Conservation (phyloP, 2,329 filamentous ascomycete species). For the Phyllosticta ampelicida region DNA sequence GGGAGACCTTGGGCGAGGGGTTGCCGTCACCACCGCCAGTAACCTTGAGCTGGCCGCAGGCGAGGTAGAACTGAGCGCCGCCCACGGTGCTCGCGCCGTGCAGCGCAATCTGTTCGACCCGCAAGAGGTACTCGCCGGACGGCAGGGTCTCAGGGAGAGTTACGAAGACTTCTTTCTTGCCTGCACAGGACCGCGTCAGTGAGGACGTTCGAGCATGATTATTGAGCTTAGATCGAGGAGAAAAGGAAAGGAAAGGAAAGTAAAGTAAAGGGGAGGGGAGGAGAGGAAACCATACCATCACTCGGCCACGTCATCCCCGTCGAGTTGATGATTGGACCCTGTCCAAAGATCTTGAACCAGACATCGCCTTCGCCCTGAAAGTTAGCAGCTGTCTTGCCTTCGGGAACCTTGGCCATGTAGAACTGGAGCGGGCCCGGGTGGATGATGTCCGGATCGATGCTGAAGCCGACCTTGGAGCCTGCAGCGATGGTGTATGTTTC, state of each 20-base stretch:
- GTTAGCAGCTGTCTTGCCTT: constrained; percentile 14
- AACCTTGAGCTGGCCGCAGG: constrained; percentile 37
- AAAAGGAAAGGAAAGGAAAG: neutral
- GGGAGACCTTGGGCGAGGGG: constrained; percentile 29
- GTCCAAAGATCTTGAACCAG: constrained; percentile 26
- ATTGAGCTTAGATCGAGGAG: too few species aligned
- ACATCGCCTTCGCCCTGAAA: constrained; percentile 21
- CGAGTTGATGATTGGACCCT: constrained; percentile 12
- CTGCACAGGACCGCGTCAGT: neutral
- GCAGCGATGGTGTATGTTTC: constrained; percentile 20
- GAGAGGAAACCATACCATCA: constrained; percentile 1
- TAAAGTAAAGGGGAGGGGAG: neutral
- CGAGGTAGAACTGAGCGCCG: constrained; percentile 36
- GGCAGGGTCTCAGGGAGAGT: constrained; percentile 31
- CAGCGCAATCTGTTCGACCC: constrained; percentile 38
- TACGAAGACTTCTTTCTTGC: constrained; percentile 20
- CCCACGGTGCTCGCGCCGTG: constrained; percentile 29
- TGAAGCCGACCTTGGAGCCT: constrained; percentile 24
- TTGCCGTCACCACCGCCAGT: constrained; percentile 26
- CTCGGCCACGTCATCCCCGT: constrained; percentile 13
- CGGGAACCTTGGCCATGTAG: constrained; percentile 27
- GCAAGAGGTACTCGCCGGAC: constrained; percentile 35
- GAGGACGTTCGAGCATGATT: too few species aligned
- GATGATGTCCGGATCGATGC: constrained; percentile 20
- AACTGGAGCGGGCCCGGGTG: constrained; percentile 28